Evolutionary conservation across 805 yeast genomes (phyloP).

Genomic region (Metschnikowia peoriensis): DNA sequence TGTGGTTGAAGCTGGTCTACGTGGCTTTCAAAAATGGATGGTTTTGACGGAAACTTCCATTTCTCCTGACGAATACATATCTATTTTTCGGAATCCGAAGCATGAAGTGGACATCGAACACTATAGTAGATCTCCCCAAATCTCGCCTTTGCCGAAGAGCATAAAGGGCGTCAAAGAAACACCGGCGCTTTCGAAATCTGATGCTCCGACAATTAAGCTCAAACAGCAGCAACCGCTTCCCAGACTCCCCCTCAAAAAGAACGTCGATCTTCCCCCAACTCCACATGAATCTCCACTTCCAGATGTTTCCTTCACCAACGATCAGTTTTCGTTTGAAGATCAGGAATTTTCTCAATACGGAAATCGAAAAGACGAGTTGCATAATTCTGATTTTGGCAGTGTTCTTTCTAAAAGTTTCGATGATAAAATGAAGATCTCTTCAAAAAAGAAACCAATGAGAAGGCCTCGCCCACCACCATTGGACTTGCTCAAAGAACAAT

Average conservation of each 20-base stretch:
- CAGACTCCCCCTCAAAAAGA: constrained; percentile 21
- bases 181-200: background rate
- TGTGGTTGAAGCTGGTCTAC: constrained; percentile 76
- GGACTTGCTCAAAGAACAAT: constrained; percentile 2
- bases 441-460: background rate
- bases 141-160: constrained; percentile 2
- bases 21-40: constrained; percentile 78
- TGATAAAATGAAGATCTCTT: constrained; percentile 2
- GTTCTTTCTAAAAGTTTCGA: constrained; percentile 6
- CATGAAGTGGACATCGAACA: constrained; percentile 1
- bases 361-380: background rate
- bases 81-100: constrained; percentile 23
- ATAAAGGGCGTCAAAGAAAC: background rate
- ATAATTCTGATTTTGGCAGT: constrained; percentile 1
- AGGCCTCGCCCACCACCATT: constrained; percentile 19
- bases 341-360: background rate
- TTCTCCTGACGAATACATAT: constrained; percentile 33
- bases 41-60: constrained; percentile 67
- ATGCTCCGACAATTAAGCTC: background rate
- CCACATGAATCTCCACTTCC: constrained; percentile 13
- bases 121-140: constrained; percentile 12
- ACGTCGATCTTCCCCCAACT: constrained; percentile 22
- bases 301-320: constrained; percentile 9
- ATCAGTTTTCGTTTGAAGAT: constrained; percentile 9
- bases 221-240: constrained; percentile 4